Evolutionary conservation across 2,329 filamentous ascomycete species (phyloP), one percentile per base, ranked within the genome.

Genomic region (Aspergillus phoenicis): DNA sequence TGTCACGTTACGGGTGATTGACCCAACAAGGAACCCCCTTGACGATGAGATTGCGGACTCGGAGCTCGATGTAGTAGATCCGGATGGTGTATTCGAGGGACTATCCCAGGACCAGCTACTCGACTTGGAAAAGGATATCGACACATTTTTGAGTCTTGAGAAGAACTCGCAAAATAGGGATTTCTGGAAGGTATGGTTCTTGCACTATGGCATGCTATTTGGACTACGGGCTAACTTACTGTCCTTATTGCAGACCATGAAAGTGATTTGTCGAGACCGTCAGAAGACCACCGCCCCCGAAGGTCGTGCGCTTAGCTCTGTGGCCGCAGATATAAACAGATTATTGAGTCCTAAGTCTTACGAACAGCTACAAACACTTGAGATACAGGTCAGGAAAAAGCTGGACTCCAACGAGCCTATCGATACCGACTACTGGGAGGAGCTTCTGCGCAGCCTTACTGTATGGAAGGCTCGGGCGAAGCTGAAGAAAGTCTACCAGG

Each of bases 341-440:
- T 87, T 99, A 36, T 82, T 99, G 10, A 85, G 86, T 3, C 91
- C 93, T 8, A 99, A 99, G 79, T 87, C 88, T 15, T 88, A 91
- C 69, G 89, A 92, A 69, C 91, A 98, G 75, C 82, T 99, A n/a
- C 89, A 93, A 72, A 85, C 85, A 17, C 82, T 99, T 52, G 94
- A 99, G 77, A 86, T 83, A 65, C 93, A 98, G 79, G 95, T 99
- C 75, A 88, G 87, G 73, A 82, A 84, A 15, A 99, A 99, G 80
- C 81, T 99, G 52, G 84, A 88, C 56, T 96, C 92, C 7, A 89
- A 97, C 72, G 93, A 97, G 72, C 89, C 91, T 8, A 94, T 99
- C 66, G 95, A 99, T 76, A 92, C 91, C 2, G 95, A 99, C 77
- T 99, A 98, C 75, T 99, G 95, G 95, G 92, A 96, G 73, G 91